Evolutionary conservation across 768 basidiomycete species (phyloP).

Genomic region (Mrakia gelida): DNA sequence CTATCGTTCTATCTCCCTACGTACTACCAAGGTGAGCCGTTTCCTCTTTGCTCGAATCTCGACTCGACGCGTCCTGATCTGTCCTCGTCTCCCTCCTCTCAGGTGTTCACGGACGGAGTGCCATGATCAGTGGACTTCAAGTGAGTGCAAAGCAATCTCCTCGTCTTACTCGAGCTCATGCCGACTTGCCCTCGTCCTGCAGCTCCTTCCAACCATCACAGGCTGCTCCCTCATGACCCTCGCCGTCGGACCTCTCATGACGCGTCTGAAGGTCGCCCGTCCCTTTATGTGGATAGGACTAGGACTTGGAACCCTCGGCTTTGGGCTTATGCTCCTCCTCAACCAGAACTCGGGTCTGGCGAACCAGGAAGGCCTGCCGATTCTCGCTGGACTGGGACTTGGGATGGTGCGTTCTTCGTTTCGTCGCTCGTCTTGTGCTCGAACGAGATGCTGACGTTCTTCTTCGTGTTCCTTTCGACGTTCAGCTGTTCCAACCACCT

Average conservation of each 20-base stretch:
- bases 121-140: conserved; percentile 29
- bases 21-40: conserved; percentile 31
- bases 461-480: no score
- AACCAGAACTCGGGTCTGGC: conserved; percentile 34
- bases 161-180: neutral
- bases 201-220: conserved; percentile 36
- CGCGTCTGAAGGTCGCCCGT: neutral
- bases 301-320: conserved; percentile 17
- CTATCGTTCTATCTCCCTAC: conserved; percentile 32
- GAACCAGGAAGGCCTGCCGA: conserved; percentile 33
- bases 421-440: no score
- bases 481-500: conserved; percentile 32
- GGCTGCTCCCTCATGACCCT: conserved; percentile 36
- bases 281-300: conserved; percentile 16
- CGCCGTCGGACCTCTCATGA: conserved; percentile 6
- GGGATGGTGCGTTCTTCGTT: conserved; percentile 18
- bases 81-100: neutral
- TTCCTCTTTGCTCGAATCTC: neutral
- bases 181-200: neutral
- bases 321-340: conserved; percentile 22
- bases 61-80: neutral
- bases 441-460: no score
- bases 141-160: neutral
- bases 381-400: conserved; percentile 33
- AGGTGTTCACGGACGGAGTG: conserved; percentile 17